phyloP scores from a whole-genome alignment of 2,329 filamentous ascomycete species.

The Phaeosphaeriaceae sp. region DNA sequence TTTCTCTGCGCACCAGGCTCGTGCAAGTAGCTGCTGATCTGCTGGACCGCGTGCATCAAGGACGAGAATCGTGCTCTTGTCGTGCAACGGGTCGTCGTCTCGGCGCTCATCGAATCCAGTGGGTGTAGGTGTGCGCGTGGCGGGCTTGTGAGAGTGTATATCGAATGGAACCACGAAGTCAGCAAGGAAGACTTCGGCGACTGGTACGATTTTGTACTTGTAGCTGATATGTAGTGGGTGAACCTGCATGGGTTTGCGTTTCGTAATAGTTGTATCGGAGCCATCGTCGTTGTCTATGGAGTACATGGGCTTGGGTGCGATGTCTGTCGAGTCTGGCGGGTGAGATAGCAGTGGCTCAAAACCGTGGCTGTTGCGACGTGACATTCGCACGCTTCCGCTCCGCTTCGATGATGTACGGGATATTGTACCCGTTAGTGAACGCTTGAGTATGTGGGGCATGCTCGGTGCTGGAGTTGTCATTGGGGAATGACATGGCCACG shows the following conservation, averaged over 20 bases:
- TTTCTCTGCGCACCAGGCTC: slow-evolving; percentile 75
- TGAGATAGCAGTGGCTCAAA: slow-evolving; percentile 45
- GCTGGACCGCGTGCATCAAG: slow-evolving; percentile 64
- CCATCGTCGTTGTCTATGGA: slow-evolving; percentile 23
- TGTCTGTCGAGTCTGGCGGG: slow-evolving; percentile 37
- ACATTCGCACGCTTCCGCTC: slow-evolving; percentile 30
- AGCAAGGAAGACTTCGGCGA: slow-evolving; percentile 36
- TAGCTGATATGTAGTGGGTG: slow-evolving; percentile 53
- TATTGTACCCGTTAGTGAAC: slow-evolving; percentile 28
- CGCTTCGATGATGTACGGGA: slow-evolving; percentile 44
- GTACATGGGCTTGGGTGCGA: slow-evolving; percentile 35
- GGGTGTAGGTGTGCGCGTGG: slow-evolving; percentile 21
- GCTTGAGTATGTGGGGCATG: slow-evolving; percentile 31
- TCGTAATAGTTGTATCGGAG: slow-evolving; percentile 7
- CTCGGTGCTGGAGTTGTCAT: slow-evolving; percentile 25
- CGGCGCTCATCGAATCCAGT: slow-evolving; percentile 12
- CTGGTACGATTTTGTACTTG: slow-evolving; percentile 45
- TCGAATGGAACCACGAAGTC: slow-evolving; percentile 36
- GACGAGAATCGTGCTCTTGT: slow-evolving; percentile 46
- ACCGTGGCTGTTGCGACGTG: slow-evolving; percentile 42
- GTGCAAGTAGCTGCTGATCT: slow-evolving; percentile 72
- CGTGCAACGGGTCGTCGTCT: slow-evolving; percentile 17
- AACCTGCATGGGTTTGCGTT: slow-evolving; percentile 31
- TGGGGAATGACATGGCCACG: slow-evolving; percentile 61
- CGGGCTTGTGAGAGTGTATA: slow-evolving; percentile 20